Base-by-base conservation (phyloP, 805 yeast genomes). In the Lachancea fermentati region DNA sequence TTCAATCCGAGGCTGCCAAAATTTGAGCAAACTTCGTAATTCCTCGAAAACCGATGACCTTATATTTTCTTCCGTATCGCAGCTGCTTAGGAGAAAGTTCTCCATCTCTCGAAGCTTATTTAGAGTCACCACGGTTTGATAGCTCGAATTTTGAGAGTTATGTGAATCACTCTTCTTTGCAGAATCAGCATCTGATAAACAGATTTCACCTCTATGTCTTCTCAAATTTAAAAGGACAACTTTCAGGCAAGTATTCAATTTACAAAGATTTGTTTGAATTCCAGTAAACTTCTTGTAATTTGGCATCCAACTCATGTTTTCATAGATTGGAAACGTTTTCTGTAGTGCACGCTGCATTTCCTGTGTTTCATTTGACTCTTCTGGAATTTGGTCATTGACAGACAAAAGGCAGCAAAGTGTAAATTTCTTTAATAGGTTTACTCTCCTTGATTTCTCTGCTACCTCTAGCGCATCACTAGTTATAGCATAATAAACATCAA, bases 341-440 rank as follows among this genome's bases (percentile, higher is more conserved):
- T 49, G 43, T 0, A 49, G 30, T n/a, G 36, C 45, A 1, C 19
- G 15, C 0, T 22, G 24, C n/a, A 30, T 33, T 49, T 31, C n/a
- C 46, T 42, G 30, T 42, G 1, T n/a, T 5, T 16, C 39, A 28
- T 33, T 46, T 48, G 24, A 15, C 4, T 42, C 40, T 4, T 19
- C 11, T 45, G 32, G 32, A 54, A 46, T 48, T 46, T 53, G 32
- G 36, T 37, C 39, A 48, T 41, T 34, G 13, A 65, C 49, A 1
- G 76, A 65, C 32, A 74, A 44, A 15, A 72, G 44, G 30, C 67
- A 58, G 52, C 76, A 71, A 2, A 74, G 53, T 37, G 67, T 51
- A 33, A 69, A 65, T n/a, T 73, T 62, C 39, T 73, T 59, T 32
- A 72, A 39, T 22, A 59, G 46, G 25, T 68, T 70, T 9, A 67